phyloP scores from a whole-genome alignment of 768 basidiomycete species.

The Termitomyces sp. region DNA sequence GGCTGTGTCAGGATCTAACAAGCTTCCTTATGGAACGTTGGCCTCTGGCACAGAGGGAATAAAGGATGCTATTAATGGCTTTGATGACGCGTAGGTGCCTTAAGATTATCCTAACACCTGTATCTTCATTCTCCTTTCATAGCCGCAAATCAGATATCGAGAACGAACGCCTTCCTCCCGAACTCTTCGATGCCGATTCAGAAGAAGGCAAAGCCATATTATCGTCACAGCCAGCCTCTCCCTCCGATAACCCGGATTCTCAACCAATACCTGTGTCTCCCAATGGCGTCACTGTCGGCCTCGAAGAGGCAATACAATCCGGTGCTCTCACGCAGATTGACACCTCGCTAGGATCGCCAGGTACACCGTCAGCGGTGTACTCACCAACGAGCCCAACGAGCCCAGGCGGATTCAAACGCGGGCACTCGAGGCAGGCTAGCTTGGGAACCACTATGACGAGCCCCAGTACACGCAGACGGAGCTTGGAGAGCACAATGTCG shows the following conservation, averaged over 20 bases:
- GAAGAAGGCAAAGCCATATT: conserved; percentile 67
- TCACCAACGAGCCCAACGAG: conserved; percentile 35
- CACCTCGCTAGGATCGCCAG: conserved; percentile 18
- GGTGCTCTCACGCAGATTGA: conserved; percentile 27
- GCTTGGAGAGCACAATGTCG: conserved; percentile 92
- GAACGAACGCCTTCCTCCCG: conserved; percentile 97
- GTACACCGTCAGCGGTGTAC: conserved; percentile 21
- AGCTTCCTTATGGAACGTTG: conserved; percentile 77
- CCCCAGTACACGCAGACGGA: conserved; percentile 87
- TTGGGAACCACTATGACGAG: conserved; percentile 94
- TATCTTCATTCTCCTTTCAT: conserved; percentile 3
- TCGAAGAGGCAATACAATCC: conserved; percentile 33
- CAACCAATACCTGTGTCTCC: conserved; percentile 39
- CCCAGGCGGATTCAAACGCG: conserved; percentile 53
- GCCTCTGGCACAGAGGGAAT: conserved; percentile 91
- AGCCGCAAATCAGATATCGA: conserved; percentile 98
- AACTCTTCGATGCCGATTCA: conserved; percentile 79
- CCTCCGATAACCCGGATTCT: conserved; percentile 38
- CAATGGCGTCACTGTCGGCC: conserved; percentile 38
- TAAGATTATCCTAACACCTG: not conserved
- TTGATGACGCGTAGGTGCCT: conserved; percentile 89
- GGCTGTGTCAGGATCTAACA: conserved; percentile 72
- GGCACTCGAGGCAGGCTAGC: conserved; percentile 73
- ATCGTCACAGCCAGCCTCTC: conserved; percentile 45
- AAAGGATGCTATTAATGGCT: conserved; percentile 88